Conservation (phyloP, 352 stramenopile species). For the Phytophthora pisi region DNA sequence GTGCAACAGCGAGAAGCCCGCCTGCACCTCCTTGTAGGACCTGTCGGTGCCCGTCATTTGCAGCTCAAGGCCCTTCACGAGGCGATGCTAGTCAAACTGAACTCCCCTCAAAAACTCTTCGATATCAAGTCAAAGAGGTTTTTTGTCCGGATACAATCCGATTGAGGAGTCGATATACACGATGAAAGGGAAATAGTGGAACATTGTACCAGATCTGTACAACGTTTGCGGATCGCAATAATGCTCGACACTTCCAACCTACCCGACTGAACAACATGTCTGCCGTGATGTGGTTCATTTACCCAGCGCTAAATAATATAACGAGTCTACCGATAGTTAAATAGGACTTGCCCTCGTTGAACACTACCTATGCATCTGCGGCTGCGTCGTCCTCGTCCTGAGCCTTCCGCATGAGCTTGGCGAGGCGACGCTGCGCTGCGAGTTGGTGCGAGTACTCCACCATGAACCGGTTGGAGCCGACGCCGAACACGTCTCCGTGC, state of each 20-base stretch:
- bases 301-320: conserved; percentile 23
- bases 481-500: conserved; percentile 83
- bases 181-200: neutral
- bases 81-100: conserved; percentile 27
- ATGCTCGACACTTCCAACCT: too few species aligned
- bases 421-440: conserved; percentile 32
- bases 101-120: conserved; percentile 44
- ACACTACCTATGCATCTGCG: conserved; percentile 22
- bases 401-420: conserved; percentile 31
- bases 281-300: neutral
- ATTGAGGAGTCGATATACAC: neutral
- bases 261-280: neutral
- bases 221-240: too few species aligned
- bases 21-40: conserved; percentile 63
- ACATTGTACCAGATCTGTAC: neutral
- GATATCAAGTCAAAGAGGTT: conserved; percentile 31
- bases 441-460: conserved; percentile 83
- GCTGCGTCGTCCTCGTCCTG: conserved; percentile 27
- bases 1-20: conserved; percentile 62
- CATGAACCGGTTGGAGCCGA: conserved; percentile 85
- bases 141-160: neutral
- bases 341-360: conserved; percentile 19
- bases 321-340: conserved; percentile 20
- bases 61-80: neutral
- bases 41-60: conserved; percentile 29